phyloP scores from a whole-genome alignment of 108 stramenopile genomes.

The Aureococcus anophagefferens region DNA sequence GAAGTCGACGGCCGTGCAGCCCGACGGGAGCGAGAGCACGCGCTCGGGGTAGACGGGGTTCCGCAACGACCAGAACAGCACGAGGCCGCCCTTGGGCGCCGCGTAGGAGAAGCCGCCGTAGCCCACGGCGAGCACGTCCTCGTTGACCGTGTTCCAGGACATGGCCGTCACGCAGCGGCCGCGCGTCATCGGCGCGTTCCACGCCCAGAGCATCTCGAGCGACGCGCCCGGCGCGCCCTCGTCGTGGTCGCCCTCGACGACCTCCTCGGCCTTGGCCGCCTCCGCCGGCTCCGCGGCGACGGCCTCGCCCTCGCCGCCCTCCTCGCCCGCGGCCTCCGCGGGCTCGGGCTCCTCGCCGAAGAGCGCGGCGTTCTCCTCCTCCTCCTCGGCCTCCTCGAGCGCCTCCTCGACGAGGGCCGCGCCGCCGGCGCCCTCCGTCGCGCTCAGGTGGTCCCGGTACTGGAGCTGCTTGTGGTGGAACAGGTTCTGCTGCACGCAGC shows the following conservation, averaged over 20 bases:
- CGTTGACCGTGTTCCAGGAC: constrained; percentile 31
- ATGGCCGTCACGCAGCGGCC: constrained; percentile 25
- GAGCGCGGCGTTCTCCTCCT: neutral
- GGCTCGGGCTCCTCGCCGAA: too few species aligned
- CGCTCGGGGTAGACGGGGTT: constrained; percentile 50
- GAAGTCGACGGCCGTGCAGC: constrained; percentile 42
- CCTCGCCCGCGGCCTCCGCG: neutral
- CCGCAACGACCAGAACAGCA: constrained; percentile 47
- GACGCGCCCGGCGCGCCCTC: constrained; percentile 10
- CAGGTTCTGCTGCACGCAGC: constrained; percentile 31
- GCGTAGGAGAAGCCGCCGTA: constrained; percentile 33
- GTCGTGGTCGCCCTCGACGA: constrained; percentile 13
- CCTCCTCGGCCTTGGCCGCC: constrained; percentile 18
- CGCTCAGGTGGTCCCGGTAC: constrained; percentile 18
- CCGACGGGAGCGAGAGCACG: constrained; percentile 18
- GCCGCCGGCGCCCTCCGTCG: neutral
- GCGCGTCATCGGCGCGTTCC: constrained; percentile 7
- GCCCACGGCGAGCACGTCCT: constrained; percentile 45
- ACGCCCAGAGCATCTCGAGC: constrained; percentile 29
- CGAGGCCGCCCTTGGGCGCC: constrained; percentile 25
- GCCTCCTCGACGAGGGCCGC: neutral
- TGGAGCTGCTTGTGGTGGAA: constrained; percentile 17
- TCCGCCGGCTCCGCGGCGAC: neutral
- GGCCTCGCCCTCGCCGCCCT: neutral
- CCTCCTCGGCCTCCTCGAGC: constrained; percentile 11